phyloP scores from a whole-genome alignment of 495 filamentous ascomycete species.

The Penicillium flavigenum region DNA sequence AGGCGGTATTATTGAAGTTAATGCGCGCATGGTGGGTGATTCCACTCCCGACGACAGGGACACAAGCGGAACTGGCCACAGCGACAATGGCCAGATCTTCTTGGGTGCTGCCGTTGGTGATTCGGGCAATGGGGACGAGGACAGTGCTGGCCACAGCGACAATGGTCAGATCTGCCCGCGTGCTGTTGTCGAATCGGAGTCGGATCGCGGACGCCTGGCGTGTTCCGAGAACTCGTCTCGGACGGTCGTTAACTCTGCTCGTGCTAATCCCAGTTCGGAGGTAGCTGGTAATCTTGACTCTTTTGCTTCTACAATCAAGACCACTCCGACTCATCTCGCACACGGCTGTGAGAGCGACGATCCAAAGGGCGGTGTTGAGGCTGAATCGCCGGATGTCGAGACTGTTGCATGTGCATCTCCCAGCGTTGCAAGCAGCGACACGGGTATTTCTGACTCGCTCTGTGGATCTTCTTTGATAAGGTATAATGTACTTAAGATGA shows the following conservation, averaged over 20 bases:
- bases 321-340: not conserved
- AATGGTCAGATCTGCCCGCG: not conserved
- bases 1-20: constrained; percentile 9
- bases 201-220: not conserved
- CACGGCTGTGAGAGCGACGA: not conserved
- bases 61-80: not conserved
- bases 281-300: not conserved
- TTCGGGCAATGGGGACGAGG: not conserved
- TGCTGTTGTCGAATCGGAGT: constrained; percentile 1
- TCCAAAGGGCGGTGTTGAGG: not conserved
- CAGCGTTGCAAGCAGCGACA: not conserved
- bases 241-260: not conserved
- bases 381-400: not conserved
- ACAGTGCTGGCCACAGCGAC: constrained; percentile 3
- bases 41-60: not conserved
- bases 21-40: constrained; percentile 16
- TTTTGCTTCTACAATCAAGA: not conserved
- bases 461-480: not conserved
- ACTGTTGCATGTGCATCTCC: not conserved
- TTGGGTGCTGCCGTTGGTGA: not conserved
- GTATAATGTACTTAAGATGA: not conserved
- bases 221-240: not conserved
- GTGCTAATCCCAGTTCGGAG: not conserved
- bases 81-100: not conserved
- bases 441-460: not conserved